Evolutionary conservation across 2,329 filamentous ascomycete species (phyloP).

Genomic region (Blumeria graminis): DNA sequence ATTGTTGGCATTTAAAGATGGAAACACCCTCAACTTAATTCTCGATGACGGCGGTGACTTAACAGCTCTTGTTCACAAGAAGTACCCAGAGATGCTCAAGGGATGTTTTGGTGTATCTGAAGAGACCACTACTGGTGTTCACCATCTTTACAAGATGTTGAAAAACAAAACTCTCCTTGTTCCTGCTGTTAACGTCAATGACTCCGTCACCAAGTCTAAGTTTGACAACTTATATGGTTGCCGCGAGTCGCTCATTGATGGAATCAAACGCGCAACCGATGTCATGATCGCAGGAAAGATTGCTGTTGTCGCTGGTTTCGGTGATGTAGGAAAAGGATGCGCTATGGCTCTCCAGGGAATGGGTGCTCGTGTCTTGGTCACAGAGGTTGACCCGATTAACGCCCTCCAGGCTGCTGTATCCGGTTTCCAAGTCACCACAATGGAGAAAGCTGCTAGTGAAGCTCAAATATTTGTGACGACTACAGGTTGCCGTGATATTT

Average conservation of each 20-base stretch:
- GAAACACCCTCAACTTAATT: constrained; percentile 92
- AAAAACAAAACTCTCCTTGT: constrained; percentile 76
- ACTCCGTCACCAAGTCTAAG: constrained; percentile 99
- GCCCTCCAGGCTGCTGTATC: constrained; percentile 96
- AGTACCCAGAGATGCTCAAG: constrained; percentile 97
- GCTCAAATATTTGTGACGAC: constrained; percentile 99
- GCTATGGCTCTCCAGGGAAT: constrained; percentile 88
- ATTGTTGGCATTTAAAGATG: constrained; percentile 86
- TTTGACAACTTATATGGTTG: constrained; percentile 99
- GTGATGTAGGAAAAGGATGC: constrained; percentile 98
- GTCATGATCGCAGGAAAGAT: constrained; percentile 99
- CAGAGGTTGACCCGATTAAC: constrained; percentile 98
- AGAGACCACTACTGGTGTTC: constrained; percentile 98
- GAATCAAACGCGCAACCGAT: constrained; percentile 99
- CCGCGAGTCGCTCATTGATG: constrained; percentile 94
- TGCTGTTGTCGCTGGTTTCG: constrained; percentile 89
- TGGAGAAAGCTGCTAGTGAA: constrained; percentile 76
- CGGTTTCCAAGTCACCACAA: constrained; percentile 88
- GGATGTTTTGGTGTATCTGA: constrained; percentile 96
- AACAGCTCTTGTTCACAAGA: constrained; percentile 84
- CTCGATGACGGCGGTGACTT: constrained; percentile 97
- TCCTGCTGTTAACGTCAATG: constrained; percentile 97
- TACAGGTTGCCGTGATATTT: constrained; percentile 95
- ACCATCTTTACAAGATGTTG: constrained; percentile 97
- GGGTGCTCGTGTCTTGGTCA: constrained; percentile 90